Evolutionary conservation across 768 basidiomycete genomes (phyloP).

Genomic region (Russula emetica): DNA sequence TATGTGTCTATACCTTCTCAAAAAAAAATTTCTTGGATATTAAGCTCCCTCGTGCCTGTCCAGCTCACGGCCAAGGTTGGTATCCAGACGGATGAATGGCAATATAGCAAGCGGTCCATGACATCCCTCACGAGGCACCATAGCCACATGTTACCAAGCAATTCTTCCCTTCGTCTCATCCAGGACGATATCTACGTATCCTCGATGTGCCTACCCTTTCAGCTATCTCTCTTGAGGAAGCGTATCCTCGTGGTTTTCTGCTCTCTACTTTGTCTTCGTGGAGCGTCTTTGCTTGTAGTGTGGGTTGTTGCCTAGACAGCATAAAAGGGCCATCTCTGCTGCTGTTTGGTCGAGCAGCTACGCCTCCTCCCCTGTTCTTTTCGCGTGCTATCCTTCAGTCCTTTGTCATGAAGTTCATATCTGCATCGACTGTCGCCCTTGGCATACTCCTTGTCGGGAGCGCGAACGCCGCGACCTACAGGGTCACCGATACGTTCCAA

Average conservation of each 20-base stretch:
- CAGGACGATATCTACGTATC: background rate
- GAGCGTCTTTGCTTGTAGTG: background rate
- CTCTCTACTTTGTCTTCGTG: background rate
- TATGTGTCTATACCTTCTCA: background rate
- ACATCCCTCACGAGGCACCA: background rate
- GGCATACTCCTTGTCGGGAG: conserved; percentile 34
- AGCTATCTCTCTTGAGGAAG: background rate
- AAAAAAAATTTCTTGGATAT: background rate
- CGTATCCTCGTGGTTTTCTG: background rate
- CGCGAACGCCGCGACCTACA: conserved; percentile 45
- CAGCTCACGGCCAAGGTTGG: background rate
- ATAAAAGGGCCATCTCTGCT: conserved; percentile 8
- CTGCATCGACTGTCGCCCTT: background rate
- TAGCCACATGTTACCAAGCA: background rate
- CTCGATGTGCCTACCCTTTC: background rate
- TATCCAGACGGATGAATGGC: background rate
- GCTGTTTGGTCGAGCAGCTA: too few species aligned
- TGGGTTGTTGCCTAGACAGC: background rate
- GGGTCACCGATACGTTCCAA: conserved; percentile 42
- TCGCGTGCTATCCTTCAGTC: background rate
- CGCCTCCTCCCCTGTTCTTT: too few species aligned
- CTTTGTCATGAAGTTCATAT: background rate
- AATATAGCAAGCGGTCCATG: background rate
- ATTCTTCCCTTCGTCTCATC: background rate
- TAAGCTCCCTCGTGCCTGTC: background rate